phyloP scores from a whole-genome alignment of 1,139 yeast genomes.

The Kodamaea suecica region DNA sequence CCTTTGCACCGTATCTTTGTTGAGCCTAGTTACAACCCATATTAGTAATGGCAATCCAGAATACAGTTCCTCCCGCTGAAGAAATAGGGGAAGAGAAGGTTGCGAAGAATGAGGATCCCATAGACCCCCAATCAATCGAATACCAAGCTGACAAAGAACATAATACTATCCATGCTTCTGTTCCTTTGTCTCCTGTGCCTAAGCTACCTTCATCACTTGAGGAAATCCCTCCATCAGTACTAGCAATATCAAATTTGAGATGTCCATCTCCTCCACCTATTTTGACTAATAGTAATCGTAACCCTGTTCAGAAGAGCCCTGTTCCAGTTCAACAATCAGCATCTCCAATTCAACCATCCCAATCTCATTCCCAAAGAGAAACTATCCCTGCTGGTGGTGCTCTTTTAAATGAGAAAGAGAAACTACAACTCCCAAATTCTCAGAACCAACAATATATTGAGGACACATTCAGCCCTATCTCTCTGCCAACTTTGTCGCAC shows the following conservation, averaged over 20 bases:
- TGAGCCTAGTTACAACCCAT: too few relatives aligned
- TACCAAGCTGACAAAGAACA: too few relatives aligned
- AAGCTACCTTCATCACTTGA: constrained; percentile 10
- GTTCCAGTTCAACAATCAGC: constrained; percentile 6
- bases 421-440: constrained; percentile 1
- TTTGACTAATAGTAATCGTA: constrained; percentile 33
- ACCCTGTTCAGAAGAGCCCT: not conserved
- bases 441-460: constrained; percentile 1
- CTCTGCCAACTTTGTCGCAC: constrained; percentile 9
- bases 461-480: constrained; percentile 13
- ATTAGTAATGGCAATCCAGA: too few relatives aligned
- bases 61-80: too few relatives aligned
- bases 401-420: constrained; percentile 34
- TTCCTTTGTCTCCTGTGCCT: constrained; percentile 3
- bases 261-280: constrained; percentile 74
- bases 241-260: constrained; percentile 56
- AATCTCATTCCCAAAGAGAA: constrained; percentile 22
- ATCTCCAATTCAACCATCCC: constrained; percentile 10
- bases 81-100: too few relatives aligned
- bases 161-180: not conserved
- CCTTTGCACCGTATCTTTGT: too few relatives aligned
- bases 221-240: constrained; percentile 38
- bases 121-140: too few relatives aligned
- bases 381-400: constrained; percentile 55
- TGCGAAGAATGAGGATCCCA: too few relatives aligned